These are phyloP conservation scores for Alternaria alternata DNA, from an alignment of 2,329 filamentous ascomycete genomes.

Conservation along the genomic window DNA sequence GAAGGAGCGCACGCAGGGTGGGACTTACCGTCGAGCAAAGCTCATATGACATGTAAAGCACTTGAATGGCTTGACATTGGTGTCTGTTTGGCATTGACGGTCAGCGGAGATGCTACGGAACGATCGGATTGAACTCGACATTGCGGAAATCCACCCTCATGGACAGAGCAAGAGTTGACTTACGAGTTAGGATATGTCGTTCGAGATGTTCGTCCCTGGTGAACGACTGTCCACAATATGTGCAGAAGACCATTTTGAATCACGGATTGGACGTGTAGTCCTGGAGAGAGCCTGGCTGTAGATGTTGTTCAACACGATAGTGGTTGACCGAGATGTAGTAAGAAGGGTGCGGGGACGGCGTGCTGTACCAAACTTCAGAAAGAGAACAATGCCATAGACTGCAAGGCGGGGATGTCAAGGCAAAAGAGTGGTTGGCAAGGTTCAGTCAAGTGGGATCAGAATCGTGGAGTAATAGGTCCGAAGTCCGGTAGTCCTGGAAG, in stretches of 20 bases:
- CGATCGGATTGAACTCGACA: neutral
- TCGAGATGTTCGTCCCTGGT: conserved; percentile 62
- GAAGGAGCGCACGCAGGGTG: neutral
- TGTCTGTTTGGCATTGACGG: conserved; percentile 48
- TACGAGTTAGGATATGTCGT: conserved; percentile 62
- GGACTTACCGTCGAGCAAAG: conserved; percentile 59
- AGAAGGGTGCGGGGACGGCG: conserved; percentile 10
- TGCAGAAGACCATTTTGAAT: conserved; percentile 60
- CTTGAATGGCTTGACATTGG: conserved; percentile 64
- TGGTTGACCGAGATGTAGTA: neutral
- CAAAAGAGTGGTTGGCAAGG: conserved; percentile 16
- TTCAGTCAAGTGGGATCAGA: conserved; percentile 12
- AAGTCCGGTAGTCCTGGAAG: conserved; percentile 16
- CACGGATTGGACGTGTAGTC: conserved; percentile 2
- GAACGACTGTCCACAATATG: conserved; percentile 63
- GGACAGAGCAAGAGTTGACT: conserved; percentile 24
- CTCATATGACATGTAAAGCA: conserved; percentile 64
- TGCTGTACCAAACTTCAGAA: conserved; percentile 21
- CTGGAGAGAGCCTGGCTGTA: conserved; percentile 3
- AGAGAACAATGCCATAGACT: conserved; percentile 20
- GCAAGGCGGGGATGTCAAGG: conserved; percentile 17
- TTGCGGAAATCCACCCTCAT: neutral
- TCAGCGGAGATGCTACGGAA: conserved; percentile 8
- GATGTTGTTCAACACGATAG: neutral
- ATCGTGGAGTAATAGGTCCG: conserved; percentile 26